phyloP scores from a whole-genome alignment of 495 filamentous ascomycete genomes.

The Daldinia vernicosa region DNA sequence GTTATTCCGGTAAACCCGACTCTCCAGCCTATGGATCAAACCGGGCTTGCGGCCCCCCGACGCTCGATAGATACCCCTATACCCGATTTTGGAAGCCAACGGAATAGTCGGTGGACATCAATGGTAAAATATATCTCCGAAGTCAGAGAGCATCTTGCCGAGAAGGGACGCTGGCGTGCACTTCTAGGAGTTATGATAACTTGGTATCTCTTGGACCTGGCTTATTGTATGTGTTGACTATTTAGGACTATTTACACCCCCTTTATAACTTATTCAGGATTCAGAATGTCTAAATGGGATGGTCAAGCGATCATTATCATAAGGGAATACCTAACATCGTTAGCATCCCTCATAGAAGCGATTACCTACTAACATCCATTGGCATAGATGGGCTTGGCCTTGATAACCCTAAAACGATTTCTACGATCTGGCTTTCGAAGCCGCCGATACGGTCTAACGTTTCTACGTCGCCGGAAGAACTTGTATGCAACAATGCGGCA shows the following conservation, averaged over 20 bases:
- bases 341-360: neutral
- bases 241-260: too few species aligned
- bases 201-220: slow-evolving; percentile 67
- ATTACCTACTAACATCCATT: neutral
- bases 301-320: neutral
- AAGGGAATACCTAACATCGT: too few species aligned
- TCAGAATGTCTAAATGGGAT: too few species aligned
- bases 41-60: slow-evolving; percentile 2
- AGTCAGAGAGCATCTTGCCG: slow-evolving; percentile 54
- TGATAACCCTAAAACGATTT: slow-evolving; percentile 64
- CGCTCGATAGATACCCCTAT: slow-evolving; percentile 23
- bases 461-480: slow-evolving; percentile 47
- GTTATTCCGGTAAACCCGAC: slow-evolving; percentile 47
- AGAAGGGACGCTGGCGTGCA: slow-evolving; percentile 45
- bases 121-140: slow-evolving; percentile 24
- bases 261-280: too few species aligned
- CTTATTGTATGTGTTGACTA: slow-evolving; percentile 60
- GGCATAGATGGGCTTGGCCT: slow-evolving; percentile 66
- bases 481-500: slow-evolving; percentile 51
- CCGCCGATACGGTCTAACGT: slow-evolving; percentile 30
- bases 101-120: slow-evolving; percentile 14
- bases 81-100: slow-evolving; percentile 27
- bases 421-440: slow-evolving; percentile 44
- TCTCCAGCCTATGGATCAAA: slow-evolving; percentile 22
- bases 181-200: slow-evolving; percentile 70